Evolutionary conservation across 169 alveolate species (phyloP).

Genomic region (Haemoproteus tartakovskyi): DNA sequence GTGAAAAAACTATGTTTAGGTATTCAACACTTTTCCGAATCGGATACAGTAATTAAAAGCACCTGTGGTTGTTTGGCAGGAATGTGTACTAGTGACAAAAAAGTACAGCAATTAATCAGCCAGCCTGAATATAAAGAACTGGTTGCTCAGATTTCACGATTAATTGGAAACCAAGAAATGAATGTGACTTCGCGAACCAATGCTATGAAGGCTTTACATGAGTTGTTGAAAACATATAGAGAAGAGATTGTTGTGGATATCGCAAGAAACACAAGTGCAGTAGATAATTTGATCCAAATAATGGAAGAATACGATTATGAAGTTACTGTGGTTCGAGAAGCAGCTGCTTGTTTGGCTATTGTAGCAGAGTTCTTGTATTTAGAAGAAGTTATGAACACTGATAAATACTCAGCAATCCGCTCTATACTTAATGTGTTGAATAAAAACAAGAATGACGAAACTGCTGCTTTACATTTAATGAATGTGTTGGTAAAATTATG

Average conservation of each 20-base stretch:
- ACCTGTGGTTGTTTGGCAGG: conserved; percentile 88
- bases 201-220: conserved; percentile 75
- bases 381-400: conserved; percentile 51
- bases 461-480: conserved; percentile 72
- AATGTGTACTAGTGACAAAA: conserved; percentile 84
- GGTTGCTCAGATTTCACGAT: conserved; percentile 45
- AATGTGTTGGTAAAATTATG: conserved; percentile 73
- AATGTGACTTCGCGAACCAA: conserved; percentile 47
- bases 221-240: conserved; percentile 74
- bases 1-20: conserved; percentile 81
- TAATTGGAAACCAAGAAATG: conserved; percentile 54
- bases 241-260: conserved; percentile 67
- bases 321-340: conserved; percentile 66
- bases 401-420: conserved; percentile 70
- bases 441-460: conserved; percentile 78
- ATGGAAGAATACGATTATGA: conserved; percentile 71
- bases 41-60: conserved; percentile 81
- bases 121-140: conserved; percentile 81
- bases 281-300: conserved; percentile 66
- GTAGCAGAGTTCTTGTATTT: conserved; percentile 66
- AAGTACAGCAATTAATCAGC: conserved; percentile 79
- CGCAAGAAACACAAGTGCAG: conserved; percentile 64
- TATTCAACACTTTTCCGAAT: conserved; percentile 79
- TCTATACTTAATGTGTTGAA: conserved; percentile 71
- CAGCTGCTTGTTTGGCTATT: conserved; percentile 66